Base-by-base conservation (phyloP, 2,329 filamentous ascomycete species). In the Exophiala calicioides region DNA sequence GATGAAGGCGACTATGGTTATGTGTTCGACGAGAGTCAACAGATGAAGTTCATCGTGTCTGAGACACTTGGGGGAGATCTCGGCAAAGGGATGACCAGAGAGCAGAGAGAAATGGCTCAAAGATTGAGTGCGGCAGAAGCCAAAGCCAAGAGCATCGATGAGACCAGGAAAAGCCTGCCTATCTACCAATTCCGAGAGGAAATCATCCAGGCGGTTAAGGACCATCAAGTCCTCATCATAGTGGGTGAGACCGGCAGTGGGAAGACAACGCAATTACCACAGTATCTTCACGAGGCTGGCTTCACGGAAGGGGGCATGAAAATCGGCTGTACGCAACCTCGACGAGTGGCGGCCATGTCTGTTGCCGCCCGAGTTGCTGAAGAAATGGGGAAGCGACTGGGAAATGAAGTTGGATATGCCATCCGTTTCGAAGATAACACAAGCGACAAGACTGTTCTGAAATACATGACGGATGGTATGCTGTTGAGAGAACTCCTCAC, bases 391-490 rank as follows among this genome's bases (percentile, higher is more conserved):
- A 85, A 89, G 50, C 90, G 91, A 65, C 72, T 97, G 8, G 93
- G 93, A 1, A 86, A 88, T 53, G 89, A 96, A 62, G 91, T 97
- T 19, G 93, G 93, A 12, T 98, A 96, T 65, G 85, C 85, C 0
- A 95, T 98, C 58, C 86, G 93, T 52, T 98, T 97, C 60, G 93
- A 98, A 64, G 88, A 96, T 67, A 84, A 84, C 54, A 95, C 90
- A 0, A 88, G 82, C 63, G 89, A 95, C 60, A 94, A 95, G 70
- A 97, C 93, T 0, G 76, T 91, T 5, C 71, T 98, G 44, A 94
- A 95, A 67, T 97, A 95, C 68, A 91, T 95, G 86, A 98, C 93
- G 0, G 93, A 98, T 62, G 93, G 93, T 64, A 95, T 97, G 86
- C 73, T 97, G 29, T 74, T 97, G 21, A 79, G 90, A 63, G 89